phyloP scores from a whole-genome alignment of 2,329 filamentous ascomycete genomes.

The Amesomyces nigricolor region DNA sequence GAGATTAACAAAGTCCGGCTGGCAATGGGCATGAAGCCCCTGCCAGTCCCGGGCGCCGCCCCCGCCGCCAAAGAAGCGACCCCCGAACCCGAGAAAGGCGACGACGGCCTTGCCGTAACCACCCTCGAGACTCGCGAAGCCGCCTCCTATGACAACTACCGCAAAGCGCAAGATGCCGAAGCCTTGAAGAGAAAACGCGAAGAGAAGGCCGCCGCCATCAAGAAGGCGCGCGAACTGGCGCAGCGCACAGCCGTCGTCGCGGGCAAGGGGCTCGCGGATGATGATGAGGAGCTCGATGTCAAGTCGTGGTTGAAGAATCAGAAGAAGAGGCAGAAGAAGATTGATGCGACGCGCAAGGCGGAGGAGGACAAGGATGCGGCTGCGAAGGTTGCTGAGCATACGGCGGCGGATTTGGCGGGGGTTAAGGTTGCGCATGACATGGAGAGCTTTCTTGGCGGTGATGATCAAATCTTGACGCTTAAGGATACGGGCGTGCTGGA shows the following conservation, averaged over 20 bases:
- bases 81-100: constrained; percentile 49
- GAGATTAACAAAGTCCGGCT: constrained; percentile 90
- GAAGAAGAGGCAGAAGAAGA: constrained; percentile 92
- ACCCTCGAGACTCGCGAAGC: constrained; percentile 79
- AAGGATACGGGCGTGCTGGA: constrained; percentile 85
- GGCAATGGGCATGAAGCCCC: constrained; percentile 81
- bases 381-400: constrained; percentile 62
- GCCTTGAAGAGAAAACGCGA: constrained; percentile 72
- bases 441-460: constrained; percentile 70
- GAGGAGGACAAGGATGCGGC: constrained; percentile 74
- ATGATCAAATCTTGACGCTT: constrained; percentile 88
- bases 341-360: constrained; percentile 65
- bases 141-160: constrained; percentile 67
- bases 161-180: constrained; percentile 62
- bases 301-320: constrained; percentile 81
- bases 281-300: constrained; percentile 65
- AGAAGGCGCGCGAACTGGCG: constrained; percentile 79
- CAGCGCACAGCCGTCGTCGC: constrained; percentile 70
- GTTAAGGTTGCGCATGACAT: constrained; percentile 89
- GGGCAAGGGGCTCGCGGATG: constrained; percentile 80
- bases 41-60: constrained; percentile 70
- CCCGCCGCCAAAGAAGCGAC: constrained; percentile 34
- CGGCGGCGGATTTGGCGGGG: constrained; percentile 77
- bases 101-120: constrained; percentile 59
- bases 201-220: constrained; percentile 73